Conservation (phyloP, 129 eudicot species). For the Tanacetum coccineum region DNA sequence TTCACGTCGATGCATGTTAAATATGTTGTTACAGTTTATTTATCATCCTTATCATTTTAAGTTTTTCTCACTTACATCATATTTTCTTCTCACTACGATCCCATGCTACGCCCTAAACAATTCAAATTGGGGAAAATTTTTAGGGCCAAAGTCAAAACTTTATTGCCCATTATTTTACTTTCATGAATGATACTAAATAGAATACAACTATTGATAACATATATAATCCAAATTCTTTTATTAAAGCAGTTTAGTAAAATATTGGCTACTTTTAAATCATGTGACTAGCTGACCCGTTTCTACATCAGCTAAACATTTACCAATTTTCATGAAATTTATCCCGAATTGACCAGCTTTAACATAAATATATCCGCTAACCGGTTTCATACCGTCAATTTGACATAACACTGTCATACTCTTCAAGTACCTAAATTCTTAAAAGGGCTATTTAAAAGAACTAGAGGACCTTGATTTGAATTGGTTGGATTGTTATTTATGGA, state of each 20-base stretch:
- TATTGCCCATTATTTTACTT: too few species aligned
- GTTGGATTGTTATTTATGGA: background rate
- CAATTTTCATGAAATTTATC: background rate
- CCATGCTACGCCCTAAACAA: too few species aligned
- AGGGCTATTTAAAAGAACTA: background rate
- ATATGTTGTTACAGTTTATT: too few species aligned
- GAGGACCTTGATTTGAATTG: background rate
- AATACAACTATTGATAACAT: background rate
- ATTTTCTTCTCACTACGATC: too few species aligned
- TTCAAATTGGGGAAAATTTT: too few species aligned
- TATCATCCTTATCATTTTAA: too few species aligned
- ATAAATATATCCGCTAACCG: background rate
- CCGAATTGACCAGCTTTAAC: slow-evolving; percentile 9
- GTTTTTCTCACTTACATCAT: too few species aligned
- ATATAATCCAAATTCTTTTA: background rate
- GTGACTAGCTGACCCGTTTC: background rate
- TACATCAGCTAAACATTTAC: background rate
- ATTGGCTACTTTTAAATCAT: background rate
- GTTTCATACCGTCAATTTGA: too few species aligned
- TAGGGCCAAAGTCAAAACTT: too few species aligned
- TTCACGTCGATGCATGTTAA: too few species aligned
- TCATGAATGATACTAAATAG: too few species aligned
- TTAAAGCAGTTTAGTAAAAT: background rate
- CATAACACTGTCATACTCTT: too few species aligned
- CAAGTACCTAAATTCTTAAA: background rate